Evolutionary conservation across 305 asterid species (phyloP).

Genomic region (Solanum hybrid): DNA sequence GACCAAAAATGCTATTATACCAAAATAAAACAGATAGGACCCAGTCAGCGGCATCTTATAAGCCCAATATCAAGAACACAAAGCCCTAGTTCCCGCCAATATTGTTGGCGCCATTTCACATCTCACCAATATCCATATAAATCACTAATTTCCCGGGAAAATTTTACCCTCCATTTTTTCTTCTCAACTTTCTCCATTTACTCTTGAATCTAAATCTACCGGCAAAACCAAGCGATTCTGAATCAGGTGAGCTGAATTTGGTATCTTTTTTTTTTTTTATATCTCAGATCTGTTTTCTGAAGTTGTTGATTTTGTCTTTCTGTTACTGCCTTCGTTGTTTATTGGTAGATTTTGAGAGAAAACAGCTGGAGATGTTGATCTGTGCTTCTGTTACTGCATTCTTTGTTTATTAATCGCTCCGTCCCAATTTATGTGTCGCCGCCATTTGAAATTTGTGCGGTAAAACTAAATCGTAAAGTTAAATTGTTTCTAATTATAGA

Average conservation of each 20-base stretch:
- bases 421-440: neutral
- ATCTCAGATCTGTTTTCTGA: neutral
- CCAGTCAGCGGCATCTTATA: neutral
- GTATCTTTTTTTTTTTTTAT: neutral
- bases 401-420: neutral
- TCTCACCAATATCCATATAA: constrained; percentile 1
- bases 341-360: neutral
- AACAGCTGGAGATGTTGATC: neutral
- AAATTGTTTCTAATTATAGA: neutral
- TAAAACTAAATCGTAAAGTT: neutral
- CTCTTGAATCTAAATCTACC: neutral
- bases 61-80: neutral
- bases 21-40: neutral
- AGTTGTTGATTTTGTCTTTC: neutral
- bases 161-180: neutral
- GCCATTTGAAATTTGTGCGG: neutral
- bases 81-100: constrained; percentile 53
- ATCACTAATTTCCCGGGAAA: neutral
- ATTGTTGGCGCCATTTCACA: constrained; percentile 29
- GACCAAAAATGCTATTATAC: neutral
- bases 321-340: neutral
- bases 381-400: neutral
- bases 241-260: constrained; percentile 1
- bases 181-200: neutral
- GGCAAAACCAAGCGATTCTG: neutral